Evolutionary conservation across 805 yeast genomes (phyloP).

Genomic region (Barnettozyma vustinii): DNA sequence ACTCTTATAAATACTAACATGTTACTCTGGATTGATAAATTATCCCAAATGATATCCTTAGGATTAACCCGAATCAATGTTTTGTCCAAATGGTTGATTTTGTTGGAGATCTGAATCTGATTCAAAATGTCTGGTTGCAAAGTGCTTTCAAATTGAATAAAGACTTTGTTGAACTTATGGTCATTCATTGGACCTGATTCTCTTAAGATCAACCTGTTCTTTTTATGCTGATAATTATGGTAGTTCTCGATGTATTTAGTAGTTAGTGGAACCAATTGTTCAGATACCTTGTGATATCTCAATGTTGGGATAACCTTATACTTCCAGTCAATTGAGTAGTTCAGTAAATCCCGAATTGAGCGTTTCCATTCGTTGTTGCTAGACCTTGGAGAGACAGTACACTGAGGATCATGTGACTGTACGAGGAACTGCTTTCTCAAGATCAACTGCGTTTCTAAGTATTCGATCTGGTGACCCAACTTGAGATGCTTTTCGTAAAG

Average conservation of each 20-base stretch:
- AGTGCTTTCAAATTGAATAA: conserved; percentile 56
- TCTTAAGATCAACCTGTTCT: conserved; percentile 12
- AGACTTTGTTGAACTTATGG: conserved; percentile 39
- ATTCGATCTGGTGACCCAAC: conserved; percentile 34
- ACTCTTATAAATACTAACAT: conserved; percentile 34
- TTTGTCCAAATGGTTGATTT: conserved; percentile 37
- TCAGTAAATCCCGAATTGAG: neutral
- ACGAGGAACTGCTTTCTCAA: conserved; percentile 12
- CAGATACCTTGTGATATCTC: neutral
- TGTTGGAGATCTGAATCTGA: conserved; percentile 46
- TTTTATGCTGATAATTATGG: conserved; percentile 9
- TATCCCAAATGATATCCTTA: conserved; percentile 67
- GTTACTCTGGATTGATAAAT: conserved; percentile 38
- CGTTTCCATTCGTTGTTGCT: neutral
- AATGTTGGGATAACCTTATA: conserved; percentile 6
- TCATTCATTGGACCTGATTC: conserved; percentile 23
- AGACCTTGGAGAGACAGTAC: neutral
- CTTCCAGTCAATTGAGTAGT: conserved; percentile 12
- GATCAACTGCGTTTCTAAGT: conserved; percentile 32
- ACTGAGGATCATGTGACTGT: neutral
- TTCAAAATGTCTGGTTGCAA: conserved; percentile 58
- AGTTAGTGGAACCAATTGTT: neutral
- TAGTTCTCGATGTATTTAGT: conserved; percentile 9
- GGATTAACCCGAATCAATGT: conserved; percentile 54
- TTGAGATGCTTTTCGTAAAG: conserved; percentile 27